Evolutionary conservation across 1,284 basidiomycete genomes (phyloP).

Genomic region (Rhodotorula sp.): DNA sequence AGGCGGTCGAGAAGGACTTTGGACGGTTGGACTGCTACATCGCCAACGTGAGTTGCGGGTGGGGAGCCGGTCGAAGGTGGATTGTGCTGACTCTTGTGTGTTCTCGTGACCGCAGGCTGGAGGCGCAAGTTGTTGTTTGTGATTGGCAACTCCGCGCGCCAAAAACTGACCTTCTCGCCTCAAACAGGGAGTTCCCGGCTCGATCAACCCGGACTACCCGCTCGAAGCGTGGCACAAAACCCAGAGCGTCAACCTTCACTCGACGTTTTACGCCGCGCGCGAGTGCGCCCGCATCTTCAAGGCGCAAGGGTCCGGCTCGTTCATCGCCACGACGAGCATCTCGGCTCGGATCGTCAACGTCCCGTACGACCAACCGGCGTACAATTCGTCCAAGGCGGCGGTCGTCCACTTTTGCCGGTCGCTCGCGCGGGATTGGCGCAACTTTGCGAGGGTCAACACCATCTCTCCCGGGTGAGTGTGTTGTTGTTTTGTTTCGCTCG

Average conservation of each 20-base stretch:
- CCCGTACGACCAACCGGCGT: constrained; percentile 39
- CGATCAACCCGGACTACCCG: constrained; percentile 49
- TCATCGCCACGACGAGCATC: constrained; percentile 58
- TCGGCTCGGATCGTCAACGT: constrained; percentile 57
- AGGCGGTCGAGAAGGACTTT: constrained; percentile 51
- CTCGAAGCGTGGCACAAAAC: constrained; percentile 53
- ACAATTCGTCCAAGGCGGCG: constrained; percentile 53
- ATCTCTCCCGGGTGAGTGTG: constrained; percentile 42
- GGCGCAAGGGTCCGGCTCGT: constrained; percentile 46
- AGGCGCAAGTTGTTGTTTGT: neutral
- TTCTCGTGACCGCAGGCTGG: neutral
- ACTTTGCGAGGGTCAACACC: constrained; percentile 46
- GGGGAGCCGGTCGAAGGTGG: too few relatives aligned
- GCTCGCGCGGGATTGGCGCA: constrained; percentile 61
- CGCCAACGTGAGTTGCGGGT: constrained; percentile 44
- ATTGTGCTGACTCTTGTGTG: neutral
- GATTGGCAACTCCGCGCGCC: neutral
- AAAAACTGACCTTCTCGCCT: neutral
- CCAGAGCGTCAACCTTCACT: constrained; percentile 49
- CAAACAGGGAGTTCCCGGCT: constrained; percentile 17
- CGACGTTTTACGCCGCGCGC: constrained; percentile 51
- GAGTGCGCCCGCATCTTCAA: constrained; percentile 46
- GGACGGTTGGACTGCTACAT: constrained; percentile 52
- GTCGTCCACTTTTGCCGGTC: constrained; percentile 60
- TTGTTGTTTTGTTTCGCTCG: too few relatives aligned